These are phyloP conservation scores for Aechmea fasciata DNA, from an alignment of 176 grass and related monocot species.

Conservation along the genomic window DNA sequence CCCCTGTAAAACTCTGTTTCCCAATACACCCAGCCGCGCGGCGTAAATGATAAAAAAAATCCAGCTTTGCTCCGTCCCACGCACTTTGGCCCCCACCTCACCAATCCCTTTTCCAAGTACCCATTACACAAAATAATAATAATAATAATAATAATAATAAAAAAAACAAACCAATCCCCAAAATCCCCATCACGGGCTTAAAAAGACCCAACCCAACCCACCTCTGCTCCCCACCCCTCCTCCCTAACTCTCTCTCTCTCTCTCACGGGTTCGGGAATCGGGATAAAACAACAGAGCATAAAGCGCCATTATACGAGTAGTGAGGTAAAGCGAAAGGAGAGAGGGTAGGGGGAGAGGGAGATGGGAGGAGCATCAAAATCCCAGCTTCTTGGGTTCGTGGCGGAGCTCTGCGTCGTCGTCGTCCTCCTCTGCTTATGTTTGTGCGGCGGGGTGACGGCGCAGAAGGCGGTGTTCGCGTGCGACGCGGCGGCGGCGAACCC, in stretches of 20 bases:
- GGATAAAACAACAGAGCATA: neutral
- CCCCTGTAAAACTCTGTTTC: no score
- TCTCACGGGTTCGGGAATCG: neutral
- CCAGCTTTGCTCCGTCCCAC: neutral
- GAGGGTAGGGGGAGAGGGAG: neutral
- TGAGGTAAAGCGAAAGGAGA: neutral
- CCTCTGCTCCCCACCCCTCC: neutral
- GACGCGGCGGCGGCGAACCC: conserved; percentile 44
- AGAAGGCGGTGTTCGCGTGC: conserved; percentile 74
- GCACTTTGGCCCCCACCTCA: neutral
- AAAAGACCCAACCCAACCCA: conserved; percentile 19
- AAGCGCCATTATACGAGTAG: neutral
- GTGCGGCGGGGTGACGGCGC: conserved; percentile 15
- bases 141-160: neutral
- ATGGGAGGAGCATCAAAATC: conserved; percentile 4
- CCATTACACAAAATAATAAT: neutral
- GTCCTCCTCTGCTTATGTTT: neutral
- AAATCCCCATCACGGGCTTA: conserved; percentile 34
- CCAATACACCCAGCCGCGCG: no score
- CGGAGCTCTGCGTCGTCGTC: neutral
- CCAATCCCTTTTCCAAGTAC: neutral
- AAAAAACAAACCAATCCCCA: conserved; percentile 4
- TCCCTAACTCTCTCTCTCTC: neutral
- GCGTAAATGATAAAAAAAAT: neutral
- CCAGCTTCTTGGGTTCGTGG: conserved; percentile 7